A percentile compares a stretch with the other conserved stretches of the same genome.
Evolutionary conservation across 208 protist species (phyloP).

Genomic region (Leishmania martiniquensis): DNA sequence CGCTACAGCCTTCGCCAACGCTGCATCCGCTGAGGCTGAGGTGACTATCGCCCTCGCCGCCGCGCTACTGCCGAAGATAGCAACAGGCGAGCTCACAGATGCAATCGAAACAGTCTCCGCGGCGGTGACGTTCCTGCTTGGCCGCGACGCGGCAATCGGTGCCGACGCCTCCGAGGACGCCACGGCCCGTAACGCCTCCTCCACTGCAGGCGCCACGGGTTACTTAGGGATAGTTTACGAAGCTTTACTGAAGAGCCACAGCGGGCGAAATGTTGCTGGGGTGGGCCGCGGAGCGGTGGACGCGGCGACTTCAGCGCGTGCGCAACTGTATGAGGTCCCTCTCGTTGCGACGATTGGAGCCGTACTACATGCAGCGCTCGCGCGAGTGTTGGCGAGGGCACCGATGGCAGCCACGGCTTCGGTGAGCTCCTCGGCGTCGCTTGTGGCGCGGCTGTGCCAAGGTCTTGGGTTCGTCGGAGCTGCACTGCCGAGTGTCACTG

Average conservation of each 20-base stretch:
- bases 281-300: constrained; percentile 27
- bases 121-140: constrained; percentile 32
- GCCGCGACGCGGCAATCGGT: neutral
- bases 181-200: constrained; percentile 24
- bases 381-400: neutral
- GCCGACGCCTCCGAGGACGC: neutral
- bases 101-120: constrained; percentile 15
- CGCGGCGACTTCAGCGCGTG: constrained; percentile 5
- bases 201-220: constrained; percentile 29
- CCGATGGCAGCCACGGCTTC: neutral
- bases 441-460: constrained; percentile 25
- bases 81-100: neutral
- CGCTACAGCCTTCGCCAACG: neutral
- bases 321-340: constrained; percentile 10
- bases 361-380: constrained; percentile 25
- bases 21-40: constrained; percentile 10
- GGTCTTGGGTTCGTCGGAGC: constrained; percentile 38
- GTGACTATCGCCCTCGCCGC: constrained; percentile 26
- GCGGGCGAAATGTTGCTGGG: constrained; percentile 5
- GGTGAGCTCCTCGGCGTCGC: neutral
- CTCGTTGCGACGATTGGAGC: constrained; percentile 10
- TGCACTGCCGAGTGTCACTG: constrained; percentile 29
- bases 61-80: constrained; percentile 21
- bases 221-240: constrained; percentile 24
- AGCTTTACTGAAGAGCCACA: constrained; percentile 16